A percentile compares a stretch with the other conserved stretches of the same genome.
Conservation (phyloP, 768 basidiomycete species). For the Hebeloma cylindrosporum region DNA sequence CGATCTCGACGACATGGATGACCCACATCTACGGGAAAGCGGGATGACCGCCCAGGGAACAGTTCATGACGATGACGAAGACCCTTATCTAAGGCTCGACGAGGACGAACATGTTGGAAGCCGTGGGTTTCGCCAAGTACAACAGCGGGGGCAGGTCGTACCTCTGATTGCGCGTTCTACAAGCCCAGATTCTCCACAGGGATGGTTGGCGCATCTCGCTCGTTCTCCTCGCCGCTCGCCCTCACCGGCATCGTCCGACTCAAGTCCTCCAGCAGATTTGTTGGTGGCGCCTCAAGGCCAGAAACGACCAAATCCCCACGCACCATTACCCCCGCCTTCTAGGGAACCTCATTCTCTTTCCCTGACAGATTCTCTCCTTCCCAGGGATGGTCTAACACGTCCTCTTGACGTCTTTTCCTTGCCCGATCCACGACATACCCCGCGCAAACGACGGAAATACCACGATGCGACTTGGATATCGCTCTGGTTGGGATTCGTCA, state of each 20-base stretch:
- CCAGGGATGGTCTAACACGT: constrained; percentile 64
- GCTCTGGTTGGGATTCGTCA: constrained; percentile 59
- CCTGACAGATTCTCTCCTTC: constrained; percentile 78
- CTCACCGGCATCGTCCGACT: constrained; percentile 45
- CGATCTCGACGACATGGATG: constrained; percentile 72
- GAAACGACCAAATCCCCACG: constrained; percentile 32
- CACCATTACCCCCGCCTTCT: constrained; percentile 39
- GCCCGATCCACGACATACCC: constrained; percentile 72
- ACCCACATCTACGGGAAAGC: constrained; percentile 84
- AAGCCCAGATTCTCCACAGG: constrained; percentile 42
- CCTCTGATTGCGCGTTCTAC: constrained; percentile 38
- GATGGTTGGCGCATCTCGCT: constrained; percentile 79
- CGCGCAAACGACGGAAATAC: constrained; percentile 64
- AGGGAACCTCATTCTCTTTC: constrained; percentile 54
- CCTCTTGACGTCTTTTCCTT: constrained; percentile 72
- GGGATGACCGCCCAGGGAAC: too few species aligned
- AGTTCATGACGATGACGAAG: constrained; percentile 70
- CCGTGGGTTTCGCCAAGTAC: constrained; percentile 27
- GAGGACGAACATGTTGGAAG: constrained; percentile 50
- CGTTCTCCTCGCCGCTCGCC: constrained; percentile 47
- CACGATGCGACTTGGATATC: constrained; percentile 75
- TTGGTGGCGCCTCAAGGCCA: constrained; percentile 32
- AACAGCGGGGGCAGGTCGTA: constrained; percentile 36
- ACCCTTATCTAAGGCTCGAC: constrained; percentile 78
- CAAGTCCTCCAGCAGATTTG: constrained; percentile 45